Evolutionary conservation across 2,329 filamentous ascomycete species (phyloP).

Genomic region (Hypoxylon sp.): DNA sequence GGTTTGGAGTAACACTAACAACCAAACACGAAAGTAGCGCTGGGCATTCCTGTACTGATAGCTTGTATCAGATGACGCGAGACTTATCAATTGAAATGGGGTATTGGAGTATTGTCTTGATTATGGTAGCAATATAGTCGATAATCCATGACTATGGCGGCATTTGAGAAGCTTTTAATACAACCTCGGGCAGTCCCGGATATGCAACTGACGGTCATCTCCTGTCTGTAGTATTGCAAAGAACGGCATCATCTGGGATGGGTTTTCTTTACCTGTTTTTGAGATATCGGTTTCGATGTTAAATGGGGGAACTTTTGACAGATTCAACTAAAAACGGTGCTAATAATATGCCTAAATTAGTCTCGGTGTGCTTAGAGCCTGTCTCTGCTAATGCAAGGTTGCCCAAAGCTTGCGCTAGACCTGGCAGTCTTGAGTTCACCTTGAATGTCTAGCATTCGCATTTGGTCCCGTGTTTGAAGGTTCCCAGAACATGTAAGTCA

Average conservation of each 20-base stretch:
- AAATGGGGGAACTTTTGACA: conserved; percentile 32
- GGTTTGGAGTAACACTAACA: conserved; percentile 40
- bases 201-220: conserved; percentile 32
- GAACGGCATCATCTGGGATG: conserved; percentile 7
- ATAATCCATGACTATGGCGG: conserved; percentile 26
- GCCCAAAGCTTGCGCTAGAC: conserved; percentile 17
- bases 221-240: conserved; percentile 13
- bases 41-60: conserved; percentile 25
- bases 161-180: conserved; percentile 23
- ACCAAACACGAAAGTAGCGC: conserved; percentile 34
- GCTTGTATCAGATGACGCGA: conserved; percentile 42
- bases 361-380: conserved; percentile 27
- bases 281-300: conserved; percentile 14
- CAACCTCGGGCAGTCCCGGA: conserved; percentile 29
- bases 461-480: conserved; percentile 18
- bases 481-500: conserved; percentile 10
- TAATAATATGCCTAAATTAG: conserved; percentile 29
- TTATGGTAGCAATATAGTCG: conserved; percentile 32
- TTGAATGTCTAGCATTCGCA: conserved; percentile 12
- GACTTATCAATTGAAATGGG: conserved; percentile 32
- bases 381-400: conserved; percentile 24
- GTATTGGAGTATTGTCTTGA: conserved; percentile 38
- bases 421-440: conserved; percentile 9
- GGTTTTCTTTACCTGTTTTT: conserved; percentile 15
- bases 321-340: conserved; percentile 21